Percentiles rank a stretch among this genome's conserved stretches.
These are phyloP conservation scores for Kuraishia floccosa DNA, from an alignment of 805 yeast genomes.

Conservation along the genomic window DNA sequence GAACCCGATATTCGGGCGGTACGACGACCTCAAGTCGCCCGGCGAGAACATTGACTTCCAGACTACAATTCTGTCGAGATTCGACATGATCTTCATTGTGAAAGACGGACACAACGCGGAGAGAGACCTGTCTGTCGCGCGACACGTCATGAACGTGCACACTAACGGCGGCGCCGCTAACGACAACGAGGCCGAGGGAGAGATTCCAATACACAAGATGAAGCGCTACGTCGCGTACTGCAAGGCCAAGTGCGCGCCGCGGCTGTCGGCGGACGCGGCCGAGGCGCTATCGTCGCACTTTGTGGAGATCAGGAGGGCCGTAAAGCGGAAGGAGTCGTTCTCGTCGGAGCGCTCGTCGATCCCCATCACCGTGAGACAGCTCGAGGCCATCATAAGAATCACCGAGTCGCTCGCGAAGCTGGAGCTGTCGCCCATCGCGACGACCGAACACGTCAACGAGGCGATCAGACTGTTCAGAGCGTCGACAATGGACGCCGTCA, in stretches of 20 bases:
- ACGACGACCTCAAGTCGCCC: conserved; percentile 91
- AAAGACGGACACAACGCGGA: conserved; percentile 87
- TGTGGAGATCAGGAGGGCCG: conserved; percentile 77
- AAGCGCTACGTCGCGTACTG: conserved; percentile 87
- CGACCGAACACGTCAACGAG: conserved; percentile 86
- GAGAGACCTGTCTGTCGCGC: conserved; percentile 83
- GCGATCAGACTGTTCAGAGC: conserved; percentile 92
- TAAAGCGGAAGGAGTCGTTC: conserved; percentile 69
- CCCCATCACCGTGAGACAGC: conserved; percentile 95
- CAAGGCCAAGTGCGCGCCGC: conserved; percentile 84
- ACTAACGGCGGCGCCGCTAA: conserved; percentile 50
- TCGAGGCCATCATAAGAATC: conserved; percentile 94
- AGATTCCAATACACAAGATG: conserved; percentile 84
- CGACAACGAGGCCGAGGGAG: conserved; percentile 45
- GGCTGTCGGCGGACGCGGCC: conserved; percentile 80
- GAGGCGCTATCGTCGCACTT: conserved; percentile 87
- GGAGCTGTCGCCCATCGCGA: conserved; percentile 71
- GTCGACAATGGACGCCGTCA: conserved; percentile 88
- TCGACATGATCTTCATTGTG: conserved; percentile 96
- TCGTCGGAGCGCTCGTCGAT: conserved; percentile 87
- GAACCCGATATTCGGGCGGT: conserved; percentile 92
- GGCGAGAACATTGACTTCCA: conserved; percentile 98
- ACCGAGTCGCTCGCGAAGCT: conserved; percentile 90
- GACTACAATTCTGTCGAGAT: conserved; percentile 91
- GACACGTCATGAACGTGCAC: conserved; percentile 91